Conservation (phyloP, 768 basidiomycete species). For the Tephrocybe sp. region DNA sequence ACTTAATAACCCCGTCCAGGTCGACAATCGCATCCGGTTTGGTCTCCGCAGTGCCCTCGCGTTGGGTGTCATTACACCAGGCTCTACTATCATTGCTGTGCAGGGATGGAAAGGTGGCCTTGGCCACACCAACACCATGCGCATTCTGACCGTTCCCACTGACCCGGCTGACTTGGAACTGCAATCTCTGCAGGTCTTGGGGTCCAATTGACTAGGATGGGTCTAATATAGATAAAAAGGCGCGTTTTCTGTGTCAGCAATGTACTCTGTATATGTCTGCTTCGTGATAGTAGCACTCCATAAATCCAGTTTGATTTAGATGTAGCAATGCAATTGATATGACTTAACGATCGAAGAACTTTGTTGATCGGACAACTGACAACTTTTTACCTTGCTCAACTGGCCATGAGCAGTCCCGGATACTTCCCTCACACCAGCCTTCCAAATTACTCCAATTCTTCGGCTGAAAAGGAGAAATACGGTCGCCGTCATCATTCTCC, state of each 20-base stretch:
- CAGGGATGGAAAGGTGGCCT: constrained; percentile 99
- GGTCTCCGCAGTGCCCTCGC: constrained; percentile 82
- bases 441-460: constrained; percentile 30
- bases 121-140: constrained; percentile 92
- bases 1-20: constrained; percentile 40
- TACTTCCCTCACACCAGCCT: constrained; percentile 20
- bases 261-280: constrained; percentile 3
- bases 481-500: constrained; percentile 44
- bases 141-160: constrained; percentile 81
- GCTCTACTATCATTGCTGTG: constrained; percentile 89
- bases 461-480: constrained; percentile 68
- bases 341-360: neutral
- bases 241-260: neutral
- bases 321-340: too few relatives aligned
- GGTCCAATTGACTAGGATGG: constrained; percentile 12
- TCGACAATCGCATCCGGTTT: constrained; percentile 88
- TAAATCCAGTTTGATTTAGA: too few relatives aligned
- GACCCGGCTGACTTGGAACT: constrained; percentile 76
- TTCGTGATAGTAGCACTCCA: too few relatives aligned
- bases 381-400: neutral
- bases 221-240: neutral
- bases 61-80: constrained; percentile 85
- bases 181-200: constrained; percentile 50
- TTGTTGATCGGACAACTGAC: neutral
- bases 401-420: constrained; percentile 7